These are phyloP conservation scores for Handroanthus guayacan DNA, from an alignment of 257 asterid genomes.

Conservation along the genomic window DNA sequence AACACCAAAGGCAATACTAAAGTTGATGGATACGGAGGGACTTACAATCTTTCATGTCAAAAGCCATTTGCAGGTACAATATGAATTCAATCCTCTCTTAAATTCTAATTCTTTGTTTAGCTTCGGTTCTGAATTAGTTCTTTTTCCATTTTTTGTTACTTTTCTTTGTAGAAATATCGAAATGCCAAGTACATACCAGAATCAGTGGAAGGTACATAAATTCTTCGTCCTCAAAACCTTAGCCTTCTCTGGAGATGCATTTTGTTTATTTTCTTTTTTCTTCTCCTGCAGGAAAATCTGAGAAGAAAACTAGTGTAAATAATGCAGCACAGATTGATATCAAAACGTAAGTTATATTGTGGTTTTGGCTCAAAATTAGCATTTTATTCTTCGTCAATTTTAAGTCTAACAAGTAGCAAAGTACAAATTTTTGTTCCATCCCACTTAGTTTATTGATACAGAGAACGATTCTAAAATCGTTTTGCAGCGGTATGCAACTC, in stretches of 20 bases:
- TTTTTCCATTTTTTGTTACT: neutral
- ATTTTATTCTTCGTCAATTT: neutral
- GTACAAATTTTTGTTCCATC: neutral
- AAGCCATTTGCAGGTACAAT: constrained; percentile 89
- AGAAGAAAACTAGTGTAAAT: constrained; percentile 44
- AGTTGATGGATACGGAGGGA: constrained; percentile 83
- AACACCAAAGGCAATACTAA: constrained; percentile 90
- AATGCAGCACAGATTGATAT: constrained; percentile 50
- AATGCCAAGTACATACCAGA: constrained; percentile 74
- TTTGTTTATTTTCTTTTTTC: constrained; percentile 13
- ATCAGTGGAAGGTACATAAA: constrained; percentile 68
- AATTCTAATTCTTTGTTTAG: constrained; percentile 1
- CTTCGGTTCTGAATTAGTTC: neutral
- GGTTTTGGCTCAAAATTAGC: neutral
- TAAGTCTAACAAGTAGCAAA: neutral
- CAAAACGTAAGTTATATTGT: constrained; percentile 48
- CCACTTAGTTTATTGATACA: constrained; percentile 18
- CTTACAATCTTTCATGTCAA: constrained; percentile 91
- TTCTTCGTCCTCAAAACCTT: neutral
- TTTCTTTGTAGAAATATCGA: constrained; percentile 71
- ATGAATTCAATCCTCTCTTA: neutral
- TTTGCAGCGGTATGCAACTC: constrained; percentile 67
- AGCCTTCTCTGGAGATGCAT: neutral
- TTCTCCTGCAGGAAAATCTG: constrained; percentile 59
- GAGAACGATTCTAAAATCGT: neutral